These are phyloP conservation scores for Magnusiomyces paraingens DNA, from an alignment of 1,139 yeast genomes.

Conservation along the genomic window DNA sequence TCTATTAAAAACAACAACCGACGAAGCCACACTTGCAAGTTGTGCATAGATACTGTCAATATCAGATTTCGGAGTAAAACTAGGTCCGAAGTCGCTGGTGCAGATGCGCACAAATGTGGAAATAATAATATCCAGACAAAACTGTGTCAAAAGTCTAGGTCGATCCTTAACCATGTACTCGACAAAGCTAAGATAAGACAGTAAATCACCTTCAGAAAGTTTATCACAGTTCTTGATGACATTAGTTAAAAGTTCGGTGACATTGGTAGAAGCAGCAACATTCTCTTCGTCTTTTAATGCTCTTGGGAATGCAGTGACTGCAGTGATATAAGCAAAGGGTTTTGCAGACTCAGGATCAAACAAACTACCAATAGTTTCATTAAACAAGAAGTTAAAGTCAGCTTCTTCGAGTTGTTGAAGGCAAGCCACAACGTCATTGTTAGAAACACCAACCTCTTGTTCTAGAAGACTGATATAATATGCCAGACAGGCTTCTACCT, in stretches of 20 bases:
- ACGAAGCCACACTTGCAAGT: conserved; percentile 16
- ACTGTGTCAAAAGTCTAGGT: conserved; percentile 62
- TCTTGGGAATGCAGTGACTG: conserved; percentile 3
- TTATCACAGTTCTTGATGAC: conserved; percentile 15
- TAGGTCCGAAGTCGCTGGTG: conserved; percentile 15
- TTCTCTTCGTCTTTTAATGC: conserved; percentile 4
- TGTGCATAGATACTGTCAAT: conserved; percentile 1
- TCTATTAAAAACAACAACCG: conserved; percentile 59
- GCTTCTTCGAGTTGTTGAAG: conserved; percentile 6
- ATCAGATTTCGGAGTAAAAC: conserved; percentile 6
- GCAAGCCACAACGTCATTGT: conserved; percentile 1
- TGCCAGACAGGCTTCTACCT: conserved; percentile 11
- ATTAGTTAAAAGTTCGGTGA: not conserved
- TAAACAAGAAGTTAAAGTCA: conserved; percentile 3
- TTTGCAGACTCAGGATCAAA: not conserved
- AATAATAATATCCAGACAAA: conserved; percentile 50
- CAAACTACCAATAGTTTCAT: conserved; percentile 2
- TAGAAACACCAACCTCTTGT: conserved; percentile 8
- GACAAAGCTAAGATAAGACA: conserved; percentile 26
- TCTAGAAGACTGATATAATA: conserved; percentile 9
- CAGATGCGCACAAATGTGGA: conserved; percentile 18
- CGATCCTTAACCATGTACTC: conserved; percentile 42
- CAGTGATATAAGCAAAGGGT: conserved; percentile 8
- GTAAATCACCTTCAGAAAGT: conserved; percentile 23
- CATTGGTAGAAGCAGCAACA: not conserved